Conservation (phyloP, 177 flowering plant species). For the Tripterygium wilfordii region DNA sequence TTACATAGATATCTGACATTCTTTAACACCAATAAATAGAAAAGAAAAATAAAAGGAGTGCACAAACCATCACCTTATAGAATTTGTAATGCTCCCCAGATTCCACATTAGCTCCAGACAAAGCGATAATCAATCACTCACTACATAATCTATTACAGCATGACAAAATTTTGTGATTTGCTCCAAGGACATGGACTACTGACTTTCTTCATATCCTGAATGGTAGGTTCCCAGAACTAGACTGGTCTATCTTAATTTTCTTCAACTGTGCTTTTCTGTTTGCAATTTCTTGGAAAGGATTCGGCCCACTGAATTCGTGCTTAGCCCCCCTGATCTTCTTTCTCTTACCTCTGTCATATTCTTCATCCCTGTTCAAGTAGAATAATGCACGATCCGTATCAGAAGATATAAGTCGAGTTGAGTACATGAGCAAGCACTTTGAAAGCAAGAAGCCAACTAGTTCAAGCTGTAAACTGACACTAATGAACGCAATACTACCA, state of each 20-base stretch:
- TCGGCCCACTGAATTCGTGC: constrained; percentile 42
- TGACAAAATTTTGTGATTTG: neutral
- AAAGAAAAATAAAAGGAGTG: too few species aligned
- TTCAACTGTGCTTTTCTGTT: constrained; percentile 28
- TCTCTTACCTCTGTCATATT: constrained; percentile 70
- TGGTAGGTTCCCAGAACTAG: constrained; percentile 35
- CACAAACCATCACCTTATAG: too few species aligned
- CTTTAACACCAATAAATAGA: too few species aligned
- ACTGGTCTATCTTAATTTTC: constrained; percentile 29
- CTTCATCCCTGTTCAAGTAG: constrained; percentile 57
- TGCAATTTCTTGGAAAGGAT: constrained; percentile 65
- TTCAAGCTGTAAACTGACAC: too few species aligned
- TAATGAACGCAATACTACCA: too few species aligned
- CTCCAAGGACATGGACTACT: neutral
- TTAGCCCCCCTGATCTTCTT: constrained; percentile 48
- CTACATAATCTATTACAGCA: neutral
- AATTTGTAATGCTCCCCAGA: too few species aligned
- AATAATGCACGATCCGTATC: neutral
- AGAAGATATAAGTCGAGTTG: neutral
- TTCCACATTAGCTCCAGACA: too few species aligned
- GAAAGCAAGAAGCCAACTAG: too few species aligned
- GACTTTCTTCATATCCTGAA: constrained; percentile 37
- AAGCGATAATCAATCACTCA: neutral
- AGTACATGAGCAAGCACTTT: too few species aligned
- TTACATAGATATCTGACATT: too few species aligned